Conservation (phyloP, 176 grass and related monocot species). For the Tillandsia fasciculata region DNA sequence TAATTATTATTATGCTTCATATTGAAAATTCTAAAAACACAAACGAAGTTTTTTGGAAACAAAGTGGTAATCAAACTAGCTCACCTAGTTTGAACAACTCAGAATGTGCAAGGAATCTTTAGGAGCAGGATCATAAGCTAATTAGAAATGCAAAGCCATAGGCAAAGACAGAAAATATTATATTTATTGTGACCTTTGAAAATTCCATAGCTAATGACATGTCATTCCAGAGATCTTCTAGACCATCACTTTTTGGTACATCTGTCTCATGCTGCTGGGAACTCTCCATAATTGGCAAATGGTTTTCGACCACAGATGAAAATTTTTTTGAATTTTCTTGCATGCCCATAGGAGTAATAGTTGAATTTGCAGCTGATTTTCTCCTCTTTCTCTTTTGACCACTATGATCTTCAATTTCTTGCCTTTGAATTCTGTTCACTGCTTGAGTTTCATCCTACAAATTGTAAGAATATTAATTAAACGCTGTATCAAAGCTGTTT, state of each 20-base stretch:
- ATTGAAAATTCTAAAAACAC: no score
- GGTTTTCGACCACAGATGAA: no score
- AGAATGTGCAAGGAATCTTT: constrained; percentile 4
- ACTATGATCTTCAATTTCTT: constrained; percentile 22
- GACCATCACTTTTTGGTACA: constrained; percentile 44
- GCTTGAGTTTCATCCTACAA: constrained; percentile 47
- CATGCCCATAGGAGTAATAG: neutral
- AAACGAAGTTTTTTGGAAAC: no score
- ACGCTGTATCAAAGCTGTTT: constrained; percentile 2
- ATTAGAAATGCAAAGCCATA: constrained; percentile 4
- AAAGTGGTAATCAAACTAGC: no score
- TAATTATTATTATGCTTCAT: no score
- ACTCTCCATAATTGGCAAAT: constrained; percentile 12
- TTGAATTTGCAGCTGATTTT: constrained; percentile 21
- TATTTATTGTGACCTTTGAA: constrained; percentile 46
- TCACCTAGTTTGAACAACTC: no score
- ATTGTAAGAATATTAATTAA: constrained; percentile 20
- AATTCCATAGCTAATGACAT: constrained; percentile 78
- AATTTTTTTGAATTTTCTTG: constrained; percentile 1
- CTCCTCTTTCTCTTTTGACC: constrained; percentile 30
- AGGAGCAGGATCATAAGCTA: constrained; percentile 3
- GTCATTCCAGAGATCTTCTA: constrained; percentile 88
- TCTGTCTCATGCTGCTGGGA: constrained; percentile 36
- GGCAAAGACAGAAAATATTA: neutral
- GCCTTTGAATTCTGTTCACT: constrained; percentile 40